Evolutionary conservation across 345 rosid genomes (phyloP), one percentile per base, ranked within the genome.

Genomic region (Aquilaria malaccensis): DNA sequence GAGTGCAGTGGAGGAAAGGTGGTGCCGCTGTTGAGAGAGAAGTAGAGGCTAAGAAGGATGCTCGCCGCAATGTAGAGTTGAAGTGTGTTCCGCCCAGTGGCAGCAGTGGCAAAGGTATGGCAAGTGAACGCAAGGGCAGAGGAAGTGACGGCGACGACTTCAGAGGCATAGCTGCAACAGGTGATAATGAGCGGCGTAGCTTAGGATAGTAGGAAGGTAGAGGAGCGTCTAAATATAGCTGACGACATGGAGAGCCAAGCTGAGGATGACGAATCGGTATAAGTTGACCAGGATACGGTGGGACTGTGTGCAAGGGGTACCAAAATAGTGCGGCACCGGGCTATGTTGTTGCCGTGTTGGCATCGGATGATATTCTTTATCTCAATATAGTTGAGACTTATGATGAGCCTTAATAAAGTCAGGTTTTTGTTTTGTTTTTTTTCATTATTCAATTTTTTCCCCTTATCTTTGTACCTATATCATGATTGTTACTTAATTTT

Each of bases 211-310:
- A 66, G 76, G 71, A 70, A 78, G 67, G 81, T 69, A 45, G 82
- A 71, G 9, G 79, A 73, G 0, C 71, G 62, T 50, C 56, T 31
- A 52, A 64, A 66, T 30, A 41, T 77, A 9, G 48, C 56, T 1
- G 74, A 67, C 11, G 83, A 77, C 30, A 70, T 58, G 14, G 72
- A 68, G 15, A 76, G 70, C 47, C 76, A 78, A 45, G 89, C 80
- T 54, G 96, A 84, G 68, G 96, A 93, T 65, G 97, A 96, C 4
- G 97, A 87, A 69, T 93, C 98, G 2, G 91, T 84, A 0, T 85
- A 84, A 63, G 78, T 84, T 4, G 96, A 89, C 74, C 96, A 93
- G 0, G 97, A 85, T 52, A 55, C 59, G 50, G 52, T 67, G 7
- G 80, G 87, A 10, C 88, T 91, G 47, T 57, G 13, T 93, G 98